Conservation (phyloP, 2,329 filamentous ascomycete genomes). For the Cladosporium austrohemisphaericum region DNA sequence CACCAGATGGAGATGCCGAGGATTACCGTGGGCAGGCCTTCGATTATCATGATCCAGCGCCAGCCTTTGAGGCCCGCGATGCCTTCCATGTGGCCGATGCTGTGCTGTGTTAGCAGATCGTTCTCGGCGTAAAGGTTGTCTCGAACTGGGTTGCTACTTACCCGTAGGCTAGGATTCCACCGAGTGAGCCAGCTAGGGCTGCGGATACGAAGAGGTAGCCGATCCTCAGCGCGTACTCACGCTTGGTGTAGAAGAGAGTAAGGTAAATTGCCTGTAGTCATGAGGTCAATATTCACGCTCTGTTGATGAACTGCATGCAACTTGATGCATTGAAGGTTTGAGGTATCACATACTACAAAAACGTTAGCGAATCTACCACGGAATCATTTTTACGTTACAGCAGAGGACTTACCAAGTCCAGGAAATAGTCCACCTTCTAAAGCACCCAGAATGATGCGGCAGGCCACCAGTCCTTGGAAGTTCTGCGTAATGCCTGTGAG, state of each 20-base stretch:
- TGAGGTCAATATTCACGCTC: neutral
- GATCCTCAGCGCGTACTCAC: constrained; percentile 40
- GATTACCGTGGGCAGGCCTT: constrained; percentile 12
- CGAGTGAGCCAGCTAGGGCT: constrained; percentile 48
- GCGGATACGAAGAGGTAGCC: constrained; percentile 46
- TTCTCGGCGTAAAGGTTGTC: too few relatives aligned
- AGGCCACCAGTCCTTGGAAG: constrained; percentile 41
- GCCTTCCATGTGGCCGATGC: constrained; percentile 67
- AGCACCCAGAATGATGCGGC: constrained; percentile 29
- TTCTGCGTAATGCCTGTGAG: constrained; percentile 46
- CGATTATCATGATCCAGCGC: constrained; percentile 62
- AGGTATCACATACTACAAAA: neutral
- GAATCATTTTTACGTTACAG: too few relatives aligned
- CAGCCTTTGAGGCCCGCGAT: constrained; percentile 60
- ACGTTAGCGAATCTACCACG: neutral
- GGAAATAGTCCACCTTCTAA: constrained; percentile 26
- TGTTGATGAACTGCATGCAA: neutral
- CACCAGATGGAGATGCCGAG: constrained; percentile 15
- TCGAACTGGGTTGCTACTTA: neutral
- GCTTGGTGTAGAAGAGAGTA: constrained; percentile 45
- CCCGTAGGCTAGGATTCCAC: constrained; percentile 37
- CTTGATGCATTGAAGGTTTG: too few relatives aligned
- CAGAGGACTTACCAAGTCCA: constrained; percentile 6
- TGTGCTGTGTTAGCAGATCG: too few relatives aligned
- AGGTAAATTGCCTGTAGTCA: constrained; percentile 32